Conservation (phyloP, 345 rosid genomes). For the Theobroma cacao region DNA sequence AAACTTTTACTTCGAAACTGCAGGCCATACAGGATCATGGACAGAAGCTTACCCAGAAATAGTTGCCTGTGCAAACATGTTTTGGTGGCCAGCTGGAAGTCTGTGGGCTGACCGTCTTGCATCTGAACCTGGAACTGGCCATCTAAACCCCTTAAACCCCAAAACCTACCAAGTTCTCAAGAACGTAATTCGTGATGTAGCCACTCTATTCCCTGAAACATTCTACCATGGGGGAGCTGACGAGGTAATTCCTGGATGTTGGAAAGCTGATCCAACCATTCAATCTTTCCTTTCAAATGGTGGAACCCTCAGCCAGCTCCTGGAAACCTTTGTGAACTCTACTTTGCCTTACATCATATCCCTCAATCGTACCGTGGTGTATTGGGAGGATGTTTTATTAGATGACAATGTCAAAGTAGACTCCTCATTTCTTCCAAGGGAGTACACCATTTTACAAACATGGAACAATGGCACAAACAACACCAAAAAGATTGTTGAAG, state of each 20-base stretch:
- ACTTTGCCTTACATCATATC: conserved; percentile 67
- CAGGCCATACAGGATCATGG: conserved; percentile 88
- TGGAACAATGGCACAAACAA: conserved; percentile 75
- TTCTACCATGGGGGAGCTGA: conserved; percentile 80
- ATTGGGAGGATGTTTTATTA: conserved; percentile 81
- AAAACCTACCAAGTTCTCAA: conserved; percentile 67
- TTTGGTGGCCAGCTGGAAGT: conserved; percentile 70
- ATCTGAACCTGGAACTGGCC: conserved; percentile 86
- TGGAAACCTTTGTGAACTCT: conserved; percentile 53
- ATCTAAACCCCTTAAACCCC: conserved; percentile 72
- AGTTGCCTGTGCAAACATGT: conserved; percentile 80
- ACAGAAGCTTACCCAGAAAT: conserved; percentile 81
- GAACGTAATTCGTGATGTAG: conserved; percentile 51
- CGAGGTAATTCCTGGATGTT: conserved; percentile 74
- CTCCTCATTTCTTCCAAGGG: conserved; percentile 48
- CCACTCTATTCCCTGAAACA: conserved; percentile 59
- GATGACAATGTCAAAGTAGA: conserved; percentile 49
- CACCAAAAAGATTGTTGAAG: conserved; percentile 58
- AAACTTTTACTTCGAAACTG: background rate
- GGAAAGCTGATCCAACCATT: conserved; percentile 69
- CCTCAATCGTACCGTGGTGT: conserved; percentile 67
- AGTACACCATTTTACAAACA: conserved; percentile 70
- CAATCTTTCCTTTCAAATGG: conserved; percentile 52
- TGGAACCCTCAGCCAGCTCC: conserved; percentile 68
- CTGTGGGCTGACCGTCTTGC: conserved; percentile 62